Conservation (phyloP, 352 stramenopile genomes). For the Phytopythium delawarense region DNA sequence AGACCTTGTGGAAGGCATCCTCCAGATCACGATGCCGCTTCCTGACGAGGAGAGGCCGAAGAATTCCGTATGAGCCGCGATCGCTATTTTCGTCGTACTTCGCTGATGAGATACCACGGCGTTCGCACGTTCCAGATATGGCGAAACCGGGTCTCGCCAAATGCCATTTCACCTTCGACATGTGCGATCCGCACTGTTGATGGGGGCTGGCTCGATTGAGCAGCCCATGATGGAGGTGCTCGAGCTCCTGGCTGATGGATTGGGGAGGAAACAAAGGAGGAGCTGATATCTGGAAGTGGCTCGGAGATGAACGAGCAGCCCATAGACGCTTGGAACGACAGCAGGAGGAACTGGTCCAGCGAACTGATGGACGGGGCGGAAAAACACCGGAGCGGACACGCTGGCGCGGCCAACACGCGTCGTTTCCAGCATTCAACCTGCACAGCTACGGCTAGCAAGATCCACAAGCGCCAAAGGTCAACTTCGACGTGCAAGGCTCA, state of each 20-base stretch:
- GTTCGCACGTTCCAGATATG: not conserved
- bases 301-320: not conserved
- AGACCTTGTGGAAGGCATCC: not conserved
- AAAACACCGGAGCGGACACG: not conserved
- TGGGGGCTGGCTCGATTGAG: not conserved
- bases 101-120: no score
- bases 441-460: not conserved
- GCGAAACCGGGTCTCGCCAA: not conserved
- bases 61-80: not conserved
- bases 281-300: no score
- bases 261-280: not conserved
- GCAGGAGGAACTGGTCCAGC: no score
- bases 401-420: not conserved
- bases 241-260: not conserved
- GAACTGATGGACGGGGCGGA: not conserved
- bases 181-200: not conserved
- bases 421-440: not conserved
- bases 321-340: not conserved
- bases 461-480: not conserved
- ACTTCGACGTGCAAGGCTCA: not conserved
- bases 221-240: constrained; percentile 5
- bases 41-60: not conserved
- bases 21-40: not conserved
- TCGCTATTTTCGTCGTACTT: not conserved
- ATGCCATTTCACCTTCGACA: not conserved